Percentiles rank a stretch among this genome's conserved stretches.
These are phyloP conservation scores for Shiraia sp. DNA, from an alignment of 2,329 filamentous ascomycete species.

Conservation along the genomic window DNA sequence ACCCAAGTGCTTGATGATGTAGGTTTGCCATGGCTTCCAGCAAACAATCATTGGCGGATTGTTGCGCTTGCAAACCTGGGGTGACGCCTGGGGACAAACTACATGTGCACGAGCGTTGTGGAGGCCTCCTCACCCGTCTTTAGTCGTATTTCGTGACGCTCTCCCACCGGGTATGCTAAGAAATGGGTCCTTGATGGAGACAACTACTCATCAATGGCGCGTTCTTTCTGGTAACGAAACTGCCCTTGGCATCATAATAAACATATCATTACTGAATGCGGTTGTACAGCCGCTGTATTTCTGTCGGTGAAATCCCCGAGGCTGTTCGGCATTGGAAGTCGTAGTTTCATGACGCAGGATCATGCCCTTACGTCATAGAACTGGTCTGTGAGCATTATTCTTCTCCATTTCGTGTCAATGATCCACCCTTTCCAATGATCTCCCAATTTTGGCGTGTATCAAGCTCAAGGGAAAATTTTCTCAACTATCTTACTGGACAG, in stretches of 20 bases:
- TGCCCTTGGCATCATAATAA: background rate
- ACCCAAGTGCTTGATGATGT: conserved; percentile 4
- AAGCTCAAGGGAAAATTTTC: too few species aligned
- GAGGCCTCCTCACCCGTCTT: conserved; percentile 16
- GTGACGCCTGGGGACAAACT: conserved; percentile 6
- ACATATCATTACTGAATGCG: background rate
- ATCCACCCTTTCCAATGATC: too few species aligned
- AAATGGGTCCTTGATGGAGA: too few species aligned
- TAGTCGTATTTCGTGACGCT: conserved; percentile 12
- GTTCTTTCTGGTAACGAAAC: background rate
- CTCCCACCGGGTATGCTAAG: background rate
- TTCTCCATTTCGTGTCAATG: too few species aligned
- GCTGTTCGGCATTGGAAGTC: too few species aligned
- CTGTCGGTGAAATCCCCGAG: background rate
- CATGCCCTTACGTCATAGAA: too few species aligned
- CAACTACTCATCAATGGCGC: background rate
- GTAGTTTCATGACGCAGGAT: too few species aligned
- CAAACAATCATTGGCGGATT: conserved; percentile 13
- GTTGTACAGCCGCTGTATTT: background rate
- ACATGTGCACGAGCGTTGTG: conserved; percentile 7
- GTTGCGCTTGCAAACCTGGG: conserved; percentile 9
- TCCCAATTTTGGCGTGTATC: too few species aligned
- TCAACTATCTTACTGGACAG: too few species aligned
- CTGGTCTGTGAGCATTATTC: too few species aligned
- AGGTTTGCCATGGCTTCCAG: background rate